A percentile compares a stretch with the other conserved stretches of the same genome.
These are phyloP conservation scores for Ophiostoma angusticollis DNA, from an alignment of 2,329 filamentous ascomycete genomes.

Conservation along the genomic window DNA sequence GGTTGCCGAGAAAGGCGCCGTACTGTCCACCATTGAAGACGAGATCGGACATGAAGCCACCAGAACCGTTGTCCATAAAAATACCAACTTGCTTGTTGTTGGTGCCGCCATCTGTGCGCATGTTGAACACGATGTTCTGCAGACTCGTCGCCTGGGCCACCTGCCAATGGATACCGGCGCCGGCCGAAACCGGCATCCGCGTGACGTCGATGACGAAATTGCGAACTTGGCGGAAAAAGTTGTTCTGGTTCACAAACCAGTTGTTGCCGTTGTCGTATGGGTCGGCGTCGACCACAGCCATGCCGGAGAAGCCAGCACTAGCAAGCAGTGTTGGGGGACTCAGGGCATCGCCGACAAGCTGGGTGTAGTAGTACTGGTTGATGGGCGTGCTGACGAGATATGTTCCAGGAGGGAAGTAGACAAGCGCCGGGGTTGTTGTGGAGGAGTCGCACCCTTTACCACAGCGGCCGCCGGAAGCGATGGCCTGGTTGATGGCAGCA, in stretches of 20 bases:
- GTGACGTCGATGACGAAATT: slow-evolving; percentile 73
- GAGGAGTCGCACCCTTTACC: slow-evolving; percentile 69
- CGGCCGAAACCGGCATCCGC: slow-evolving; percentile 43
- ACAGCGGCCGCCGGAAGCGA: slow-evolving; percentile 67
- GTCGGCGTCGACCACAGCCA: slow-evolving; percentile 80
- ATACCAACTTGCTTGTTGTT: slow-evolving; percentile 62
- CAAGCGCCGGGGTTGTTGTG: slow-evolving; percentile 70
- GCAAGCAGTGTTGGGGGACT: slow-evolving; percentile 65
- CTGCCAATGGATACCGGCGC: slow-evolving; percentile 72
- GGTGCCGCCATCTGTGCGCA: slow-evolving; percentile 51
- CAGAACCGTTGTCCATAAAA: slow-evolving; percentile 76
- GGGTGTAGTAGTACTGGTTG: slow-evolving; percentile 82
- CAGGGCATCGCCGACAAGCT: slow-evolving; percentile 72
- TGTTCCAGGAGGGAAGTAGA: slow-evolving; percentile 85
- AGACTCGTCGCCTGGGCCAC: slow-evolving; percentile 71
- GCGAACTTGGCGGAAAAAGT: slow-evolving; percentile 73
- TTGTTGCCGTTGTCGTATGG: slow-evolving; percentile 64
- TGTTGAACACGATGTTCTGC: slow-evolving; percentile 72
- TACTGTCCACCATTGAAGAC: slow-evolving; percentile 71
- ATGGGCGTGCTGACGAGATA: slow-evolving; percentile 73
- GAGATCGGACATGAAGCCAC: slow-evolving; percentile 72
- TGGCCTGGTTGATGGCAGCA: slow-evolving; percentile 72
- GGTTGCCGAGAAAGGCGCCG: slow-evolving; percentile 69
- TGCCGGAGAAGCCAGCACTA: slow-evolving; percentile 58
- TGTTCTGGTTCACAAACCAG: slow-evolving; percentile 71